phyloP scores from a whole-genome alignment of 495 filamentous ascomycete genomes.

The Terfezia boudieri region DNA sequence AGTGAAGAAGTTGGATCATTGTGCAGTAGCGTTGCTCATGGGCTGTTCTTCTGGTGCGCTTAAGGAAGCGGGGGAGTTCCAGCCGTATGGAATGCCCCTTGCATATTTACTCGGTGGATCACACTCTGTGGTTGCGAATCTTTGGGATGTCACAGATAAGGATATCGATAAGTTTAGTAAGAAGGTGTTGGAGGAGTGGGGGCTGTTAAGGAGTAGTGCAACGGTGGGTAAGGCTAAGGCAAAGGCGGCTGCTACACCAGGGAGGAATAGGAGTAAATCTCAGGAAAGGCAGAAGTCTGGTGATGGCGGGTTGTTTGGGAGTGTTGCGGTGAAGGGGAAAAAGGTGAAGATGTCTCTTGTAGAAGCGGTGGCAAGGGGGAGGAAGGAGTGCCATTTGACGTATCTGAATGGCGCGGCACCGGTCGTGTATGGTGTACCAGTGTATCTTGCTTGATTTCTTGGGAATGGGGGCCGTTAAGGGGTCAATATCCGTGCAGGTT shows the following conservation, averaged over 20 bases:
- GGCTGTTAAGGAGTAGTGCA: constrained; percentile 30
- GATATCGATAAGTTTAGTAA: constrained; percentile 85
- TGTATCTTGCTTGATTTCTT: constrained; percentile 34
- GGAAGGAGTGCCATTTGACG: constrained; percentile 53
- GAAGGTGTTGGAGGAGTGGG: constrained; percentile 61
- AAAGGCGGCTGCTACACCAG: neutral
- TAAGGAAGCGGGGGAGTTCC: constrained; percentile 64
- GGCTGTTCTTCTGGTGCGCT: constrained; percentile 67
- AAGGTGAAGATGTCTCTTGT: constrained; percentile 30
- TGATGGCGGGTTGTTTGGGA: neutral
- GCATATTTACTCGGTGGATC: constrained; percentile 73
- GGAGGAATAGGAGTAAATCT: constrained; percentile 1
- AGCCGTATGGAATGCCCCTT: constrained; percentile 69
- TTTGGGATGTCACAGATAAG: constrained; percentile 96
- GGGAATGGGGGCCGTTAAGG: too few relatives aligned
- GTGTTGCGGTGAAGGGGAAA: neutral
- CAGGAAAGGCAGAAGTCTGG: neutral
- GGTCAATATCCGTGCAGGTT: constrained; percentile 74
- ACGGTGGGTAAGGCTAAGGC: constrained; percentile 14
- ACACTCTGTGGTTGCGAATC: constrained; percentile 62
- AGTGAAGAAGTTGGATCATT: constrained; percentile 50
- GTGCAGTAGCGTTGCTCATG: constrained; percentile 73
- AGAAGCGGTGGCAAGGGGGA: constrained; percentile 52
- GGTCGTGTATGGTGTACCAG: constrained; percentile 84
- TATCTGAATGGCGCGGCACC: constrained; percentile 86